These are phyloP conservation scores for Xerocomus nothofagi DNA, from an alignment of 1,284 basidiomycete species.

Conservation along the genomic window DNA sequence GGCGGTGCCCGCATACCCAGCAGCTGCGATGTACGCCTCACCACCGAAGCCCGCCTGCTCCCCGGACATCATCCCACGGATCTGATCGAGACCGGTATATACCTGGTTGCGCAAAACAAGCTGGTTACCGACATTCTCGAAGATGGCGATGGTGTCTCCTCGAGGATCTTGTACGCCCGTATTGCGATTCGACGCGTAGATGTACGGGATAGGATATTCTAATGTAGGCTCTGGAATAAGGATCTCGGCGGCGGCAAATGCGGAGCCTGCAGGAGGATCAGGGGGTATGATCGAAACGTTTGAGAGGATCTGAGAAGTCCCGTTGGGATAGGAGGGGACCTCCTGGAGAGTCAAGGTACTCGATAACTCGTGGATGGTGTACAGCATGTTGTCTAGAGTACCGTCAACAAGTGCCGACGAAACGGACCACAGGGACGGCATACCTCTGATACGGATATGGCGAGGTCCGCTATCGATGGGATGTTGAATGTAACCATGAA, in stretches of 20 bases:
- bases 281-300: slow-evolving; percentile 57
- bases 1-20: slow-evolving; percentile 50
- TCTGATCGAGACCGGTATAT: slow-evolving; percentile 62
- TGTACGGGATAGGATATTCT: slow-evolving; percentile 51
- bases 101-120: slow-evolving; percentile 50
- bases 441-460: slow-evolving; percentile 21
- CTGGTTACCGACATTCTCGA: slow-evolving; percentile 46
- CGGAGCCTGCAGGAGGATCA: slow-evolving; percentile 46
- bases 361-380: slow-evolving; percentile 61
- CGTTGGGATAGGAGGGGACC: slow-evolving; percentile 51
- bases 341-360: slow-evolving; percentile 63
- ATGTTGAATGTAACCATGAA: slow-evolving; percentile 63
- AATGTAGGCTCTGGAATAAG: slow-evolving; percentile 52
- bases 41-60: slow-evolving; percentile 41
- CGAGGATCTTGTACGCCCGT: slow-evolving; percentile 46
- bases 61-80: slow-evolving; percentile 63
- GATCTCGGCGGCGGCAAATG: slow-evolving; percentile 58
- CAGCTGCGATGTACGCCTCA: slow-evolving; percentile 57
- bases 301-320: slow-evolving; percentile 49
- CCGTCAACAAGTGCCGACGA: neutral
- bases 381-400: slow-evolving; percentile 52
- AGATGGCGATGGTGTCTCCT: slow-evolving; percentile 66
- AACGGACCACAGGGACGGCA: neutral
- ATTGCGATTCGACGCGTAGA: slow-evolving; percentile 73
- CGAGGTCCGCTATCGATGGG: slow-evolving; percentile 62